Base-by-base conservation (phyloP, 2,329 filamentous ascomycete species). In the Penicillium sp. region DNA sequence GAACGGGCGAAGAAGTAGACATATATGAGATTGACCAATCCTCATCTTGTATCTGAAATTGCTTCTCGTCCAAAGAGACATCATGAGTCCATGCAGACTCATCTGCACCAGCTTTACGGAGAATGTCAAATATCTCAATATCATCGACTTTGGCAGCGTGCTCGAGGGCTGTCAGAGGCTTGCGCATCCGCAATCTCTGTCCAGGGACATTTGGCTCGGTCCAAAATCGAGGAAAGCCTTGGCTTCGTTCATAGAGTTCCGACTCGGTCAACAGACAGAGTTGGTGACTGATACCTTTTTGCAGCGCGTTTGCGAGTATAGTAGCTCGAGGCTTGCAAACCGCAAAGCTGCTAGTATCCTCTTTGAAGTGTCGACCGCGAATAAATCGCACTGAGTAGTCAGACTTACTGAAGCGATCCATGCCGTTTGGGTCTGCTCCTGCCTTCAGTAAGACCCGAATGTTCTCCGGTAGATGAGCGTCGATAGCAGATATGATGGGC, bases 151-250 rank as follows among this genome's bases (percentile, higher is more conserved):
- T 27, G 24, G 24, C 24, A 27, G 24, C 24, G 7, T 27, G 24
- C 24, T 27, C 24, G 24, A 27, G 24, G 4, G 5, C 40, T 43
- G 22, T 43, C 18, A 43, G 10, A 5, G 40, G 21, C 40, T 45
- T 45, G 29, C 14, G 18, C 43, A 45, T 45, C 4, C 43, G 11
- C 5, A 45, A 9, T 22, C 43, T 9, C 13, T 46, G 45, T 4
- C 45, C 45, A 4, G 45, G 34, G 9, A 48, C 22, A 48, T 48
- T 48, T 21, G 45, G 45, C 22, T 48, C 34, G 3, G 45, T 48
- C 45, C 45, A 40, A 29, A 48, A 48, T 21, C 45, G 45, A 4
- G 45, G 45, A 21, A 48, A 48, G 22, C 45, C 14, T 5, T 8
- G 16, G 11, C 34, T 21, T 2, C 45, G 45, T 14, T 48, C 45